Base-by-base conservation (phyloP, 2,329 filamentous ascomycete species). In the Ophiocordyceps polyrhachis-furcata region DNA sequence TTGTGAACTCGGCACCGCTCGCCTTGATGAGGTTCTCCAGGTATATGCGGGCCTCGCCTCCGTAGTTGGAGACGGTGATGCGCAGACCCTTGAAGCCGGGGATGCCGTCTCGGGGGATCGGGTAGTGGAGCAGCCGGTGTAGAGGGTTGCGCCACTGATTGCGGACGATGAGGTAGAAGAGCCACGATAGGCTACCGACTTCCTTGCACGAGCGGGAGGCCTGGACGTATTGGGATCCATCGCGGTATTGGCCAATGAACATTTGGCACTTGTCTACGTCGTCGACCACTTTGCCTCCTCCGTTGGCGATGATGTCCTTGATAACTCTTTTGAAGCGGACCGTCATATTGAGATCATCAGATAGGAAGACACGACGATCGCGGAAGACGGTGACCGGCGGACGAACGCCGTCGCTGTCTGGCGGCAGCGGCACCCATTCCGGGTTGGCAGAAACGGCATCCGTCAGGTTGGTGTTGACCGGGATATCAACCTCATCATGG, bases 1-100 rank as follows among this genome's bases (percentile, higher is more conserved):
- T 93, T 28, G 91, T 98, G 57, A 86, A 96, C 49, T 83, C 80
- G 9, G 84, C 89, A 15, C 91, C 91, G 15, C 81, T 72, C 21
- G 87, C 87, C 48, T 70, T 77, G 53, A 95, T 82, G 35, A 98
- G 71, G 52, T 94, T 96, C 61, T 96, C 88, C 5, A 98, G 71
- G 55, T 96, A 98, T 44, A 86, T 79, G 42, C 91, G 79, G 15
- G 91, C 86, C 60, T 98, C 91, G 29, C 91, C 91, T 41, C 86
- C 86, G 58, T 98, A 98, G 60, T 96, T 98, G 6, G 91, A 96
- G 6, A 98, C 71, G 46, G 87, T 94, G 55, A 98, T 91, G 44
- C 73, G 76, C 59, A 83, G 69, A 8, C 73, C 68, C 47, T 81
- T 62, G 56, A 98, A 95, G 0, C 85, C 88, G 0, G 81, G 76